Evolutionary conservation across 805 yeast species (phyloP), one percentile per base, ranked within the genome.

Genomic region (Pichia scutulata): DNA sequence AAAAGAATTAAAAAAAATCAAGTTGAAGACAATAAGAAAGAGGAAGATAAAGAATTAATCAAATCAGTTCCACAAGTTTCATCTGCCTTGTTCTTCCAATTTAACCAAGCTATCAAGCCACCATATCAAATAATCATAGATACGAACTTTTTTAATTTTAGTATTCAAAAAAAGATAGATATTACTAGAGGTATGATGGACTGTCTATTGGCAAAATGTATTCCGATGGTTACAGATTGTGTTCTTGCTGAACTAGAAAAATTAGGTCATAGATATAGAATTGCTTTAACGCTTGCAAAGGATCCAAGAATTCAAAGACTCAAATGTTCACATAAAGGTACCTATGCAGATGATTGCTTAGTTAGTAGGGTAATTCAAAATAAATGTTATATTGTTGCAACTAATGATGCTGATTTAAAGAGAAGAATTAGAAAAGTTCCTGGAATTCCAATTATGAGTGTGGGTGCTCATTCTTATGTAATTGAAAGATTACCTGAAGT

Each of bases 191-290:
- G 97, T 13, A 85, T 93, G 85, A 92, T 93, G 98, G 98, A 92
- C 66, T 78, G 95, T 52, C 71, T 92, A 39, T 84, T 84, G 64
- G 99, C 99, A 43, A 89, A 93, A 64, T 89, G 97, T 73, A 88
- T 92, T 44, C 98, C 98, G 13, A 79, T 90, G 46, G 84, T 93
- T 42, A 93, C 99, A 3, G 99, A 93, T 68, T 93, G 99, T 72
- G 99, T 93, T 22, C 80, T 93, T 84, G 99, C 99, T 0, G 99
- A 93, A 73, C 74, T 93, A 67, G 99, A 93, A 62, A 93, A 93
- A 65, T 73, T 93, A 52, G 99, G 99, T 0, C 96, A 96, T 26
- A 88, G 84, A 65, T 93, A 86, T 68, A 77, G 98, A 63, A 93
- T 93, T 56, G 99, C 99, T 0, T 74, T 93, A 57, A 82, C 85